phyloP scores from a whole-genome alignment of 208 protist species.

The Crithidia bombi region DNA sequence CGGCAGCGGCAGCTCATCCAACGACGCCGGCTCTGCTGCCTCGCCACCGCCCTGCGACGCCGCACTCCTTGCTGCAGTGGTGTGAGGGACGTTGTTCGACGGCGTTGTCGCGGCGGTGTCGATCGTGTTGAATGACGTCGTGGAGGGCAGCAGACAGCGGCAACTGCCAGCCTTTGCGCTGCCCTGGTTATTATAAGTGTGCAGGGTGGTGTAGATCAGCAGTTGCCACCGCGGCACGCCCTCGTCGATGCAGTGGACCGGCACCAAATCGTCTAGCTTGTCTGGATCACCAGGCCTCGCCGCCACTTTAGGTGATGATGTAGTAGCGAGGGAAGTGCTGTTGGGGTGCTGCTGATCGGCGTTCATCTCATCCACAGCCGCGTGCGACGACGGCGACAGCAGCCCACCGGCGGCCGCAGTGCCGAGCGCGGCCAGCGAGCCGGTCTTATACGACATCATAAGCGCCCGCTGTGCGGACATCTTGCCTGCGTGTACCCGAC shows the following conservation, averaged over 20 bases:
- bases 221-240: conserved; percentile 76
- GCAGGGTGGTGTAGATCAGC: conserved; percentile 35
- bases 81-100: neutral
- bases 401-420: neutral
- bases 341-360: neutral
- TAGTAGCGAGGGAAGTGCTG: neutral
- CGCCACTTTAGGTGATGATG: neutral
- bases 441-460: neutral
- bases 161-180: neutral
- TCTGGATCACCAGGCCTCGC: neutral
- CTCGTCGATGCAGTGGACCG: conserved; percentile 19
- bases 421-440: conserved; percentile 4
- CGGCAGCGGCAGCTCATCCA: conserved; percentile 29
- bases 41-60: conserved; percentile 1
- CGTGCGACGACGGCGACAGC: neutral
- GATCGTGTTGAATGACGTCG: neutral
- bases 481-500: neutral
- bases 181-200: conserved; percentile 16
- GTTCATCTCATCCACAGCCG: neutral
- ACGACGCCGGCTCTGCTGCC: conserved; percentile 4
- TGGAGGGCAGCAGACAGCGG: neutral
- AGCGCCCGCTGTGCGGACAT: neutral
- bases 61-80: neutral
- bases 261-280: neutral
- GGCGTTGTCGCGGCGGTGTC: neutral